Evolutionary conservation across 2,329 filamentous ascomycete species (phyloP), one percentile per base, ranked within the genome.

Genomic region (Stemphylium lycopersici): DNA sequence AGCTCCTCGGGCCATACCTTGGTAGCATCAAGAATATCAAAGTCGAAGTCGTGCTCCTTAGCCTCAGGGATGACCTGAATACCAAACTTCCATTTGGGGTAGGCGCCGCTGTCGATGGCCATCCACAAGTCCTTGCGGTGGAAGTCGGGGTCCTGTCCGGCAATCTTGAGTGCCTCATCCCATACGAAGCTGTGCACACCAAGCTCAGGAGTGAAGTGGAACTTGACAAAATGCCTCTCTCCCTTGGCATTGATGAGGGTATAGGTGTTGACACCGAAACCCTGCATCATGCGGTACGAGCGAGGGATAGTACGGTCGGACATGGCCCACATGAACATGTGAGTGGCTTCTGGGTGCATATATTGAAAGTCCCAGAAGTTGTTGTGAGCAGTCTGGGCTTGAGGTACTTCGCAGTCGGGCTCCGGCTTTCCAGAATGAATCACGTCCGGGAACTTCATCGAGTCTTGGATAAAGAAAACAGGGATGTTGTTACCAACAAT

Each of bases 1-100:
- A 87, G 76, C 11, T 93, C 88, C 69, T 95, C 89, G 0, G 90
- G 91, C 90, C 90, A 95, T 22, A 93, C 75, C 77, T 96, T 95
- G 33, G 91, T 96, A 0, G 90, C 87, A 62, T 96, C 91, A 1
- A 96, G 83, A 26, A 93, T 88, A 66, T 95, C 91, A 56, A 95
- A 93, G 6, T 93, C 90, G 56, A 93, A 96, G 13, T 90, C 84
- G 58, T 93, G 81, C 69, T 90, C 84, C 43, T 87, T 82, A 7
- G 81, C 81, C 60, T 93, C 90, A 0, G 88, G 84, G 18, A 95
- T 83, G 3, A 87, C 81, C 68, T 96, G 91, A n/a, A 96, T 87
- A 38, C 89, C 90, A 55, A 95, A 90, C 67, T 89, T 88, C 90
- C 90, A 95, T 67, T 86, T 89, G 7, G 90, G 90, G 64, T 81